These are phyloP conservation scores for Stephanocyclus meneghinianus DNA, from an alignment of 352 stramenopile species.

Conservation along the genomic window DNA sequence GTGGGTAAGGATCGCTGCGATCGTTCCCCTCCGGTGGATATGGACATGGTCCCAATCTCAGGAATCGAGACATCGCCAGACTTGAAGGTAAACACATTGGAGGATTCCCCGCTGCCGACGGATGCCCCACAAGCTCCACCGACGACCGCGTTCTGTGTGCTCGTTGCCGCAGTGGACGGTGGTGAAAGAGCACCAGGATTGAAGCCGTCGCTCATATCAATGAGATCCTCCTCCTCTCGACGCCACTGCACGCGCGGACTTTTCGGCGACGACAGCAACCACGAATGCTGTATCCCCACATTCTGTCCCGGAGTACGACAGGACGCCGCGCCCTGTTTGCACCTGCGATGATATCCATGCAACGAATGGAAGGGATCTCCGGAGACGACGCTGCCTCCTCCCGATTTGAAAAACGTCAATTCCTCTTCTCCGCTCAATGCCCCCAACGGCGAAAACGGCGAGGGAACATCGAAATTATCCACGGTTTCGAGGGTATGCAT, in stretches of 20 bases:
- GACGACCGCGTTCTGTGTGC: background rate
- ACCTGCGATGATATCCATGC: constrained; percentile 17
- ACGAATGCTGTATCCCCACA: constrained; percentile 6
- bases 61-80: background rate
- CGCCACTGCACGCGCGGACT: background rate
- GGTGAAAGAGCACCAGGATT: background rate
- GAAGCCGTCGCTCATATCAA: constrained; percentile 1
- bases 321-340: background rate
- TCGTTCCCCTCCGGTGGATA: constrained; percentile 6
- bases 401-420: constrained; percentile 10
- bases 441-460: constrained; percentile 8
- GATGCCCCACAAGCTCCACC: background rate
- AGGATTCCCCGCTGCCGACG: background rate
- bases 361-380: background rate
- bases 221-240: background rate
- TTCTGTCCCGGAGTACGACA: background rate
- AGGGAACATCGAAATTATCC: constrained; percentile 22
- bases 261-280: background rate
- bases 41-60: background rate
- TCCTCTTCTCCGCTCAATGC: constrained; percentile 8
- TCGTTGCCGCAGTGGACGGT: background rate
- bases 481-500: constrained; percentile 25
- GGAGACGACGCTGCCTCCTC: background rate
- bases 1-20: background rate
- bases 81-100: background rate